These are phyloP conservation scores for Phytophthora crassamura DNA, from an alignment of 352 stramenopile genomes.

Conservation along the genomic window DNA sequence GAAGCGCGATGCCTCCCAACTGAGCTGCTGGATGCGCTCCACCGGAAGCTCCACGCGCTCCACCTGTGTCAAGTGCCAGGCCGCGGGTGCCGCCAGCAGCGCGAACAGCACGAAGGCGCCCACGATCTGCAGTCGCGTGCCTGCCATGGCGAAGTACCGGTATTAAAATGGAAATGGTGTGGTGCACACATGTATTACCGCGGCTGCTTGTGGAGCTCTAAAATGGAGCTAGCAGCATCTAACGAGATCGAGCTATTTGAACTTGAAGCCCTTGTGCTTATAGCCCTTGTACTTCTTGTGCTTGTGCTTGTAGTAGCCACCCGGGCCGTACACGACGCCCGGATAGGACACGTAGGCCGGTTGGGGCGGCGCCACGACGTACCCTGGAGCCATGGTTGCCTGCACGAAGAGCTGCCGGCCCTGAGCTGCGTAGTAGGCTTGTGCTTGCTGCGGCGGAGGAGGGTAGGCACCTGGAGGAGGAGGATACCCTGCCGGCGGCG, in stretches of 20 bases:
- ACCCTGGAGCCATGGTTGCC: slow-evolving; percentile 50
- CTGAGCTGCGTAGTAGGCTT: slow-evolving; percentile 75
- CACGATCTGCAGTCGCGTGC: slow-evolving; percentile 79
- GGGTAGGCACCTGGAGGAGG: slow-evolving; percentile 44
- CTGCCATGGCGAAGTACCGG: slow-evolving; percentile 61
- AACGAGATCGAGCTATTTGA: slow-evolving; percentile 33
- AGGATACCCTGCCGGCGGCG: slow-evolving; percentile 39
- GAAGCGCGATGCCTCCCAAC: slow-evolving; percentile 39
- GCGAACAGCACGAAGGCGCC: slow-evolving; percentile 77
- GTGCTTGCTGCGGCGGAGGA: slow-evolving; percentile 44
- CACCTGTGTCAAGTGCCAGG: slow-evolving; percentile 74
- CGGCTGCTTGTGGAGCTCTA: background rate
- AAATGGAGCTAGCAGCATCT: too few relatives aligned
- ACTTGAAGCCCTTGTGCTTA: slow-evolving; percentile 67
- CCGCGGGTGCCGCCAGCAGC: slow-evolving; percentile 64
- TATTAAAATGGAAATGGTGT: too few relatives aligned
- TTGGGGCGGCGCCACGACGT: slow-evolving; percentile 42
- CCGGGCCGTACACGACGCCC: slow-evolving; percentile 56
- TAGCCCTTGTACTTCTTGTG: slow-evolving; percentile 67
- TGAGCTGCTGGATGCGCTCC: slow-evolving; percentile 64
- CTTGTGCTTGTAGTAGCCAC: slow-evolving; percentile 59
- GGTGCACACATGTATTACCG: background rate
- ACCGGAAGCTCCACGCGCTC: slow-evolving; percentile 64
- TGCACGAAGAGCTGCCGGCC: slow-evolving; percentile 76
- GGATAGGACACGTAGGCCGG: slow-evolving; percentile 70